Percentiles rank a stretch among this genome's conserved stretches.
Conservation (phyloP, 352 stramenopile genomes). For the Achlya hypogyna region DNA sequence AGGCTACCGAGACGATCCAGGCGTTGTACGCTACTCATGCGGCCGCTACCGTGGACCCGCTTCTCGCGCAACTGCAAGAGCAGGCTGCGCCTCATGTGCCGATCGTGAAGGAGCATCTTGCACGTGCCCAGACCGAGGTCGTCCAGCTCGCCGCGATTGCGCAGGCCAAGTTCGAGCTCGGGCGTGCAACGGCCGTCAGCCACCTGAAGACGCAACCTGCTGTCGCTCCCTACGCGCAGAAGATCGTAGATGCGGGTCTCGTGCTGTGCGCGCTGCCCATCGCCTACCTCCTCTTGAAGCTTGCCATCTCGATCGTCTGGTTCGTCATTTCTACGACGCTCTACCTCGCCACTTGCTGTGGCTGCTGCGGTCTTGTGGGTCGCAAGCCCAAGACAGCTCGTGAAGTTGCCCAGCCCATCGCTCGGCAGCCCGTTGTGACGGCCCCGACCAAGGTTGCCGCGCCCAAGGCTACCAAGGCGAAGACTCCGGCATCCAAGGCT, state of each 20-base stretch:
- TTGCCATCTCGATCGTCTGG: neutral
- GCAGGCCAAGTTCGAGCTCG: neutral
- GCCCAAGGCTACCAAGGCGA: neutral
- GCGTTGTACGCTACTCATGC: constrained; percentile 15
- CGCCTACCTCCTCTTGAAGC: neutral
- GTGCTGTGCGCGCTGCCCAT: constrained; percentile 3
- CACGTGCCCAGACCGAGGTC: neutral
- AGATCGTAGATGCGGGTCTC: constrained; percentile 15
- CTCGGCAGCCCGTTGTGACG: neutral
- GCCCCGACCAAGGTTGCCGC: neutral
- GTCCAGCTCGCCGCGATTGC: neutral
- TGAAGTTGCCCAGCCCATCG: constrained; percentile 2
- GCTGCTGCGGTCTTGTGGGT: constrained; percentile 15
- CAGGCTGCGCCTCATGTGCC: too few species aligned
- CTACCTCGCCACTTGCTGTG: constrained; percentile 16
- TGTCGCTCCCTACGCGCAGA: constrained; percentile 11
- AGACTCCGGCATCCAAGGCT: neutral
- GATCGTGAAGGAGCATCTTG: neutral
- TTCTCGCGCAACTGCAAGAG: constrained; percentile 7
- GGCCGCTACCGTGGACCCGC: constrained; percentile 3
- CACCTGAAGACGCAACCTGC: constrained; percentile 4
- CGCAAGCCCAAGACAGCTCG: constrained; percentile 13
- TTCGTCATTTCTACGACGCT: neutral
- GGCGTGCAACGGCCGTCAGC: neutral
- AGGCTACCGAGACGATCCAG: neutral